phyloP scores from a whole-genome alignment of 495 filamentous ascomycete species.

The Hypoxylon fuscum region DNA sequence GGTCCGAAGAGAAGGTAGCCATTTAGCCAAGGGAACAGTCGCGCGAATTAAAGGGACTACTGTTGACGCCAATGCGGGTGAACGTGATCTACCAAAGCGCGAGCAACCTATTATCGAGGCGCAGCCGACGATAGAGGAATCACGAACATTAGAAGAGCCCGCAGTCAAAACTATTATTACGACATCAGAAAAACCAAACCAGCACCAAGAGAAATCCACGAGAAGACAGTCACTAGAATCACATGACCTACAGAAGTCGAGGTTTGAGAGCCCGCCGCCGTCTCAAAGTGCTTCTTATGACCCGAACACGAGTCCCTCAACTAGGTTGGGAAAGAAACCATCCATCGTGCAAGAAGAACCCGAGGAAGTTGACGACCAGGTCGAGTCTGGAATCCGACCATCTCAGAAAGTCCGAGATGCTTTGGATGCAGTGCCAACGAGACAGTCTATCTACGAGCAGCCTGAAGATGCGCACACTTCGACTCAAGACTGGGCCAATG shows the following conservation, averaged over 20 bases:
- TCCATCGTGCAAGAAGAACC: slow-evolving; percentile 70
- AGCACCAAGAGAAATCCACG: not conserved
- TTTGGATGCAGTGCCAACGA: slow-evolving; percentile 48
- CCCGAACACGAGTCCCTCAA: slow-evolving; percentile 7
- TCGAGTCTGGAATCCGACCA: slow-evolving; percentile 42
- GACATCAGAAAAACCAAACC: slow-evolving; percentile 22
- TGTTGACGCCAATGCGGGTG: slow-evolving; percentile 49
- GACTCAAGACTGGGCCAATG: slow-evolving; percentile 1
- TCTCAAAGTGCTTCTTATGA: not conserved
- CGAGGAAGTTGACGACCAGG: slow-evolving; percentile 46
- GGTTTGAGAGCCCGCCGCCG: slow-evolving; percentile 1
- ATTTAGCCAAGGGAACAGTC: slow-evolving; percentile 51
- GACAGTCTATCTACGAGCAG: slow-evolving; percentile 35
- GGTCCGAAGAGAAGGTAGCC: slow-evolving; percentile 41
- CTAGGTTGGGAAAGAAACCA: slow-evolving; percentile 61
- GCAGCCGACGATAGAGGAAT: slow-evolving; percentile 14
- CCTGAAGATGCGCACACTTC: slow-evolving; percentile 2
- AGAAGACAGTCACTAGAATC: slow-evolving; percentile 2
- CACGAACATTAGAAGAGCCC: slow-evolving; percentile 19
- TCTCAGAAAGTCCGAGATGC: slow-evolving; percentile 37
- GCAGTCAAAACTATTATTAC: slow-evolving; percentile 26
- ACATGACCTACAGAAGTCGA: slow-evolving; percentile 12
- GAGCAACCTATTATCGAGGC: slow-evolving; percentile 20
- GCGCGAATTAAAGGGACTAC: slow-evolving; percentile 43
- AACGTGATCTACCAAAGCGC: slow-evolving; percentile 19